Percentiles rank a stretch among this genome's conserved stretches.
Evolutionary conservation across 495 filamentous ascomycete species (phyloP).

Genomic region (Daldinia concentrica): DNA sequence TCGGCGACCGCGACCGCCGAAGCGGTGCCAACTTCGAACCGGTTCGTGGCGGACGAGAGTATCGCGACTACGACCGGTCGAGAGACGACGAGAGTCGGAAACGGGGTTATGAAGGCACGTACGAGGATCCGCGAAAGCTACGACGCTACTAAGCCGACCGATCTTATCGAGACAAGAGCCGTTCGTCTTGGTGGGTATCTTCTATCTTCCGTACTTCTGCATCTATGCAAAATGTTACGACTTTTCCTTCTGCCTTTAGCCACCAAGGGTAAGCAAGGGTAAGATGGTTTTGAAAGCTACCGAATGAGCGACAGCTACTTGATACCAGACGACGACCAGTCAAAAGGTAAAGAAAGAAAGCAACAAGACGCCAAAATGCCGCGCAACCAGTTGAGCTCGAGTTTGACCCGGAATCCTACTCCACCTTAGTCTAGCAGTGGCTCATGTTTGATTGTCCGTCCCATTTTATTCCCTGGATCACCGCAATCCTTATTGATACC

Average conservation of each 20-base stretch:
- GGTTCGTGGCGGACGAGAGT: constrained; percentile 64
- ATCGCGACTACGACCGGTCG: constrained; percentile 51
- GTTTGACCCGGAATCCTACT: constrained; percentile 2
- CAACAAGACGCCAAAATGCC: not conserved
- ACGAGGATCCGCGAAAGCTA: constrained; percentile 82
- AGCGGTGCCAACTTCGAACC: constrained; percentile 77
- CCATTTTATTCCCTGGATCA: constrained; percentile 12
- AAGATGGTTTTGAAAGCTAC: constrained; percentile 43
- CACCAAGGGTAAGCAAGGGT: constrained; percentile 72
- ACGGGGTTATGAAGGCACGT: constrained; percentile 70
- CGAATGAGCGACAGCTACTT: constrained; percentile 17
- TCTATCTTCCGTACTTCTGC: constrained; percentile 48
- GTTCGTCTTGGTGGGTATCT: constrained; percentile 60
- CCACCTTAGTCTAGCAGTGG: not conserved
- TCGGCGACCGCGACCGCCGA: constrained; percentile 64
- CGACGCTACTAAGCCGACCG: constrained; percentile 71
- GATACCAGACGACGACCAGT: constrained; percentile 13
- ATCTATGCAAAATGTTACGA: constrained; percentile 31
- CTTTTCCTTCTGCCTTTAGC: constrained; percentile 62
- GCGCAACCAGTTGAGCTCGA: not conserved
- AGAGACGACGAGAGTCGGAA: constrained; percentile 68
- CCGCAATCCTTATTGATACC: constrained; percentile 12
- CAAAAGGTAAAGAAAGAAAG: constrained; percentile 38
- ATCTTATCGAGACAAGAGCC: constrained; percentile 46
- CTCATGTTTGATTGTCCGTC: constrained; percentile 14